Conservation (phyloP, 1,284 basidiomycete genomes). For the Apiotrichum domesticum region DNA sequence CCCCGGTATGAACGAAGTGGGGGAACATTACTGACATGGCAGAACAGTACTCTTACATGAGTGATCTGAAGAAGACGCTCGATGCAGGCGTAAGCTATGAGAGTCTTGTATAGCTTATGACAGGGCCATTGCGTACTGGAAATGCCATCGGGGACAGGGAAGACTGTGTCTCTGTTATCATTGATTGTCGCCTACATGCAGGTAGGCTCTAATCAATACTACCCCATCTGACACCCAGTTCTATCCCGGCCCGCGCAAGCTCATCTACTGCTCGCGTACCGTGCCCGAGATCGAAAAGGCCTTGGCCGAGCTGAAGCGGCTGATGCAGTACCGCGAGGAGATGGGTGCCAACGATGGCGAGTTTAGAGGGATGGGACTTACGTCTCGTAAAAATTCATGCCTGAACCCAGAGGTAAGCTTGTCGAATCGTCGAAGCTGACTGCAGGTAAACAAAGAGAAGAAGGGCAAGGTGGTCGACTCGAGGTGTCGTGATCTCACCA, state of each 20-base stretch:
- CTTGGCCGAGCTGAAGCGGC: constrained; percentile 74
- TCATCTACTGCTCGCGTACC: constrained; percentile 98
- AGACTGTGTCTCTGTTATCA: constrained; percentile 93
- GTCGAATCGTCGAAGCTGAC: background rate
- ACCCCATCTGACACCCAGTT: constrained; percentile 54
- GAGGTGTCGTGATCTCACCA: constrained; percentile 91
- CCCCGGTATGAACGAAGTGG: constrained; percentile 24
- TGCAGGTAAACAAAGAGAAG: constrained; percentile 87
- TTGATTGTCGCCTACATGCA: constrained; percentile 98
- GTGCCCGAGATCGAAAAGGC: constrained; percentile 99
- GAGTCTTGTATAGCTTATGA: background rate
- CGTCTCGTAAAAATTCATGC: constrained; percentile 94
- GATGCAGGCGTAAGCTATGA: constrained; percentile 62
- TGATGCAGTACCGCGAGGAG: constrained; percentile 88
- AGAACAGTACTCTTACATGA: constrained; percentile 99
- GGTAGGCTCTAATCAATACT: constrained; percentile 49
- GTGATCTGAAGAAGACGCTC: constrained; percentile 91
- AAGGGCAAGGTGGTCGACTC: constrained; percentile 98
- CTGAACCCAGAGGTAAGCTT: constrained; percentile 80
- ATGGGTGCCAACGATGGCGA: constrained; percentile 67
- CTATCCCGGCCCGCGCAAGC: constrained; percentile 83
- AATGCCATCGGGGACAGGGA: constrained; percentile 99
- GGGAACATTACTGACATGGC: constrained; percentile 9
- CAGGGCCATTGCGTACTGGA: constrained; percentile 98
- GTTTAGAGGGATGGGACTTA: constrained; percentile 87